Conservation (phyloP, 2,329 filamentous ascomycete genomes). For the Chrysosporium keratinophilum region DNA sequence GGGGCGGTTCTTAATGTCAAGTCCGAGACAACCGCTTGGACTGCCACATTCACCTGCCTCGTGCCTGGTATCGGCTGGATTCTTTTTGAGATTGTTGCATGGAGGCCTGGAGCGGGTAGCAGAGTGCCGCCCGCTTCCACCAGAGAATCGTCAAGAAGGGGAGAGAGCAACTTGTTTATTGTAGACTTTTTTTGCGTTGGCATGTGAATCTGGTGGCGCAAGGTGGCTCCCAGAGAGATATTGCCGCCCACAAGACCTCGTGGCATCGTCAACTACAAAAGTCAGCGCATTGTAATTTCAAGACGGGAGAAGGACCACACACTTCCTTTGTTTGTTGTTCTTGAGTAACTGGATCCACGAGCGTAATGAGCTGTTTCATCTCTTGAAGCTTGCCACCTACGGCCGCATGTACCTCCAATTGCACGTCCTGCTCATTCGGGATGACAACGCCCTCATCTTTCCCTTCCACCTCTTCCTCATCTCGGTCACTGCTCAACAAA, state of each 20-base stretch:
- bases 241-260: conserved; percentile 22
- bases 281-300: neutral
- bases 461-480: conserved; percentile 9
- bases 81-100: conserved; percentile 24
- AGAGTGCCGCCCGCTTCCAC: conserved; percentile 23
- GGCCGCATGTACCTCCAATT: conserved; percentile 27
- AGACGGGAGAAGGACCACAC: conserved; percentile 9
- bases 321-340: conserved; percentile 23
- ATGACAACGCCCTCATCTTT: conserved; percentile 9
- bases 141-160: conserved; percentile 26
- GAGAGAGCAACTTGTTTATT: conserved; percentile 16
- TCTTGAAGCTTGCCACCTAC: conserved; percentile 25
- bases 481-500: conserved; percentile 11
- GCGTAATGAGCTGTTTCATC: conserved; percentile 18
- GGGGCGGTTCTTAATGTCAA: conserved; percentile 24
- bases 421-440: conserved; percentile 16
- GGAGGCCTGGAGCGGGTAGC: conserved; percentile 26
- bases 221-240: conserved; percentile 27
- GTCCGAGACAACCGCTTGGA: conserved; percentile 24
- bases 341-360: conserved; percentile 23
- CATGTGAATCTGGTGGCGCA: conserved; percentile 24
- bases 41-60: conserved; percentile 26
- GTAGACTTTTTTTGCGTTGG: conserved; percentile 21
- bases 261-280: conserved; percentile 24
- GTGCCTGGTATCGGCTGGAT: conserved; percentile 26